A percentile compares a stretch with the other conserved stretches of the same genome.
These are phyloP conservation scores for Boletus vinaceobasis DNA, from an alignment of 768 basidiomycete species.

Conservation along the genomic window DNA sequence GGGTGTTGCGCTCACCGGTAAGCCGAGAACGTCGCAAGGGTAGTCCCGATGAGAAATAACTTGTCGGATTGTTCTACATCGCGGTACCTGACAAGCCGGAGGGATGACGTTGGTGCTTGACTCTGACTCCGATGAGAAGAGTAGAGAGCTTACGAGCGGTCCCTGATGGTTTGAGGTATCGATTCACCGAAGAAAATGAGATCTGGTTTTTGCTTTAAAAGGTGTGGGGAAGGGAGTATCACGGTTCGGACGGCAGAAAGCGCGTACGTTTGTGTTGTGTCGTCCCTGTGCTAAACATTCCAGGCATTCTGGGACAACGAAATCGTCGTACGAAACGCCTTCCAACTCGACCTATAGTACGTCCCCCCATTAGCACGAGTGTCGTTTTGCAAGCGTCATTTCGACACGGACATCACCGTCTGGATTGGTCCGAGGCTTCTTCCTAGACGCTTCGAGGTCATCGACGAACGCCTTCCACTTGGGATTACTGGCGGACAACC, in stretches of 20 bases:
- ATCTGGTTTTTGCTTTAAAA: slow-evolving; percentile 66
- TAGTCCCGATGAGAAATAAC: slow-evolving; percentile 82
- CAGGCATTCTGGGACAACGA: slow-evolving; percentile 76
- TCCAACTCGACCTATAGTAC: slow-evolving; percentile 68
- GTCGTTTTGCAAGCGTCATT: not conserved
- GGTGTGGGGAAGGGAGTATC: slow-evolving; percentile 20
- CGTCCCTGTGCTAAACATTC: slow-evolving; percentile 58
- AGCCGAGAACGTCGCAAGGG: slow-evolving; percentile 90
- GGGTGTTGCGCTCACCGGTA: slow-evolving; percentile 52
- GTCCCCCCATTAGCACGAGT: not conserved
- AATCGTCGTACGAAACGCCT: slow-evolving; percentile 72
- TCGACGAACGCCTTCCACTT: slow-evolving; percentile 70
- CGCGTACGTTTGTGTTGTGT: slow-evolving; percentile 54
- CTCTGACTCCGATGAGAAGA: not conserved
- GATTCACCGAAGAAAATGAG: slow-evolving; percentile 91
- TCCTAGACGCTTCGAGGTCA: slow-evolving; percentile 55
- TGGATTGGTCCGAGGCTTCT: slow-evolving; percentile 77
- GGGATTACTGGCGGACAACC: slow-evolving; percentile 72
- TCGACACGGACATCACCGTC: slow-evolving; percentile 76
- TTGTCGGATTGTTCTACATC: slow-evolving; percentile 60
- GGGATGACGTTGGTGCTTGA: not conserved
- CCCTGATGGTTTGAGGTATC: slow-evolving; percentile 60
- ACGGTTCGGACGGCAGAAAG: slow-evolving; percentile 7
- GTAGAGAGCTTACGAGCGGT: slow-evolving; percentile 57
- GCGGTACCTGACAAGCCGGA: slow-evolving; percentile 40